Conservation (phyloP, 148 eudicot genomes). For the Pouteria glomerata region DNA sequence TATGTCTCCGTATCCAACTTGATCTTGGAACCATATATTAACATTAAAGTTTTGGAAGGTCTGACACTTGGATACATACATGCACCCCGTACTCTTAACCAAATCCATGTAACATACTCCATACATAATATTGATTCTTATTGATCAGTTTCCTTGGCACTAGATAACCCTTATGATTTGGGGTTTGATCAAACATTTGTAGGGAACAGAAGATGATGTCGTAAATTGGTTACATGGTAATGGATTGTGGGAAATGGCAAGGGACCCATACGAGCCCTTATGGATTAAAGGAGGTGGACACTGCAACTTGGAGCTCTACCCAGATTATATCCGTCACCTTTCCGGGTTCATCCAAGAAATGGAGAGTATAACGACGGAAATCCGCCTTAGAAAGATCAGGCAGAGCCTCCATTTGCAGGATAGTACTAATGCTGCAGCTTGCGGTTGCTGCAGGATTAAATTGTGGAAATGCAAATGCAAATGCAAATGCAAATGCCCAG, state of each 20-base stretch:
- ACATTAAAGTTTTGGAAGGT: no score
- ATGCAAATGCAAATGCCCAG: constrained; percentile 24
- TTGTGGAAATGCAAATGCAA: constrained; percentile 34
- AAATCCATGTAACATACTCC: no score
- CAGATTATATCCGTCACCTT: constrained; percentile 93
- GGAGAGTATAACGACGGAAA: constrained; percentile 76
- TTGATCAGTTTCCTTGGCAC: no score
- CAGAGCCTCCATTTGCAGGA: constrained; percentile 35
- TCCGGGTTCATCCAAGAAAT: constrained; percentile 77
- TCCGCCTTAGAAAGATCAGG: constrained; percentile 66
- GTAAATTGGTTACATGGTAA: constrained; percentile 91
- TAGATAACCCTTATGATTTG: no score
- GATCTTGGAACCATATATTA: no score
- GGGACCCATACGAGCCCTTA: constrained; percentile 90
- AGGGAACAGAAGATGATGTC: constrained; percentile 99
- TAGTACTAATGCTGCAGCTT: constrained; percentile 11
- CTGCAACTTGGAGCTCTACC: constrained; percentile 95
- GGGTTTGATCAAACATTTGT: no score
- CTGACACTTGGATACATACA: no score
- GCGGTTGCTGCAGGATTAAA: constrained; percentile 43
- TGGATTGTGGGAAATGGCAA: constrained; percentile 76
- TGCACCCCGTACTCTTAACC: no score
- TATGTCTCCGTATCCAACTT: no score
- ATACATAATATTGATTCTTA: no score
- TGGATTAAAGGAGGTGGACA: constrained; percentile 99